Percentiles rank a stretch among this genome's conserved stretches.
These are phyloP conservation scores for Penicillium sp. DNA, from an alignment of 2,329 filamentous ascomycete genomes.

Conservation along the genomic window DNA sequence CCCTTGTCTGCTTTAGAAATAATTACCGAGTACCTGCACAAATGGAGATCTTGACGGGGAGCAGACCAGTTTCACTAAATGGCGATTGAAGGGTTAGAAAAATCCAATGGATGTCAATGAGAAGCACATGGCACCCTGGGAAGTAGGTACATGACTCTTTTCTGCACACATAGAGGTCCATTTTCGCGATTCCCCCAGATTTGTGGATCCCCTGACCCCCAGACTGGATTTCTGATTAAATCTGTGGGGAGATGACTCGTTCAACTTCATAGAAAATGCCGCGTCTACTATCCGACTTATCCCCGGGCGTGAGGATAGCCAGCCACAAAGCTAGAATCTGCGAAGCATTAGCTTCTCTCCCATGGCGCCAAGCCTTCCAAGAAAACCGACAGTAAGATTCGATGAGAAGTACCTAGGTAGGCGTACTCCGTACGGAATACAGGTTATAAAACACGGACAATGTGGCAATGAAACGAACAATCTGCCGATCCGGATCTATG, in stretches of 20 bases:
- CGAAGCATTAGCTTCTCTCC: not conserved
- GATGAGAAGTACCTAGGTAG: too few relatives aligned
- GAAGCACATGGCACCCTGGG: not conserved
- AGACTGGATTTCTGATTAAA: not conserved
- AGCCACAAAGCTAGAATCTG: not conserved
- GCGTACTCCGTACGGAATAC: too few relatives aligned
- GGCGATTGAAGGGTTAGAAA: too few relatives aligned
- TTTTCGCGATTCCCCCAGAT: slow-evolving; percentile 9
- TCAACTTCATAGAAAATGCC: not conserved
- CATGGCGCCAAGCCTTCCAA: slow-evolving; percentile 1
- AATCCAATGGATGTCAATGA: not conserved
- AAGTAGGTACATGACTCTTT: not conserved
- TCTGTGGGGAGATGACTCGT: not conserved
- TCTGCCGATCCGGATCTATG: too few relatives aligned
- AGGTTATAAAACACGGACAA: too few relatives aligned
- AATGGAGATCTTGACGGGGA: too few relatives aligned
- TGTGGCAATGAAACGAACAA: too few relatives aligned
- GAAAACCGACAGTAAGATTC: not conserved
- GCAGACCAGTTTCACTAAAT: too few relatives aligned
- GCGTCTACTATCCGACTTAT: not conserved
- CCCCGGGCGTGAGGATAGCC: not conserved
- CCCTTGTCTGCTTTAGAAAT: too few relatives aligned
- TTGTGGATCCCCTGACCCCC: slow-evolving; percentile 2
- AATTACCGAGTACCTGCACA: too few relatives aligned
- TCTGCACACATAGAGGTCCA: not conserved